Base-by-base conservation (phyloP, 257 asterid genomes). In the Nicotiana tomentosiformis region DNA sequence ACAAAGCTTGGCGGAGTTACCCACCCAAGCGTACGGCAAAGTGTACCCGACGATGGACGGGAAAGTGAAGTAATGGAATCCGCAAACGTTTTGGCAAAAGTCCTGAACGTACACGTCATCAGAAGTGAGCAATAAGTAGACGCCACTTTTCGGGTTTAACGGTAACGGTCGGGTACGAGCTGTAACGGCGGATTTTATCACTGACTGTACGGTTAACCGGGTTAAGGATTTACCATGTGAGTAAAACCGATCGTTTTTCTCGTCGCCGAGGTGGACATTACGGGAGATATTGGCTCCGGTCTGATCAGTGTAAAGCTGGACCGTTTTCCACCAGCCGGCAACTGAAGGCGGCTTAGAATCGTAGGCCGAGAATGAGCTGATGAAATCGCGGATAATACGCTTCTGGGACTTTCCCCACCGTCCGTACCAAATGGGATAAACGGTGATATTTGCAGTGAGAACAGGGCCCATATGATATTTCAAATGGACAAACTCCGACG, bases 401-500 rank as follows among this genome's bases (percentile, higher is more conserved):
- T 95, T 95, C 84, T 93, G 97, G 6, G 93, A 81, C 6, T 56
- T 84, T 46, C 65, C 85, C 99, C 99, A 95, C 1, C 51, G 60
- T 66, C 98, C 99, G 90, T 95, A 95, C 99, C 99, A 95, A 5
- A 95, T 93, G 5, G 97, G 97, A 87, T 90, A 91, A 3, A 93
- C 92, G 55, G 97, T 93, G 77, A 95, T 92, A 60, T 91, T 89
- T 1, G 93, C 90, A 72, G 97, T 90, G 77, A 95, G 95, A 79
- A 95, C 92, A 23, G 97, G 97, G 72, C 99, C 99, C 97, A 93
- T 95, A 88, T 95, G 98, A 92, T 95, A 95, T 77, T 77, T 93
- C 39, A 95, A 18, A 39, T 92, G 82, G 15, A 93, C 95, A 20
- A 95, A 92, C 51, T 92, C 93, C 82, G 97, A 92, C 26, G 99